A percentile compares a stretch with the other conserved stretches of the same genome.
phyloP scores from a whole-genome alignment of 768 basidiomycete species.

The Pleurotus platypus region DNA sequence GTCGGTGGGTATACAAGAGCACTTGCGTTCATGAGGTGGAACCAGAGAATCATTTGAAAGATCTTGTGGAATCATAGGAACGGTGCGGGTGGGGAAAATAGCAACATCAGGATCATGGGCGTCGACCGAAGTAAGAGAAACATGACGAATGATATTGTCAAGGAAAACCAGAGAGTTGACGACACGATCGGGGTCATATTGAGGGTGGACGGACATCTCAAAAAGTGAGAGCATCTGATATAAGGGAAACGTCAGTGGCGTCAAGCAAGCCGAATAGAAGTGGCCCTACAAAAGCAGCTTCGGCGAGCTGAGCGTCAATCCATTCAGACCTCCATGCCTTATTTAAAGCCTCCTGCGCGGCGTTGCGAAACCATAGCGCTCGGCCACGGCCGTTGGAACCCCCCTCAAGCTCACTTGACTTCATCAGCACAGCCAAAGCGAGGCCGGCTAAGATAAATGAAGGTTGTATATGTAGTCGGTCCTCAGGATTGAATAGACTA shows the following conservation, averaged over 20 bases:
- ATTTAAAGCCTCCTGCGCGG: constrained; percentile 53
- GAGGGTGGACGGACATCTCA: constrained; percentile 71
- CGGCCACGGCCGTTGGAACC: constrained; percentile 49
- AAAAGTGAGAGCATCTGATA: constrained; percentile 70
- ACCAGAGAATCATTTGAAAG: constrained; percentile 9
- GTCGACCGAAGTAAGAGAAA: constrained; percentile 57
- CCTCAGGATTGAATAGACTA: constrained; percentile 47
- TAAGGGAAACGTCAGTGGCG: not conserved
- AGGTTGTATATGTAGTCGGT: constrained; percentile 60
- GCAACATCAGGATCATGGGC: constrained; percentile 49
- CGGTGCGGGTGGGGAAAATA: constrained; percentile 43
- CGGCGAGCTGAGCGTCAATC: constrained; percentile 64
- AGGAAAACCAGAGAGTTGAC: constrained; percentile 50
- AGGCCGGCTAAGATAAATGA: constrained; percentile 65
- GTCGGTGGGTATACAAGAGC: constrained; percentile 42
- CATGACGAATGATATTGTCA: constrained; percentile 59
- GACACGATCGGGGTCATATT: constrained; percentile 53
- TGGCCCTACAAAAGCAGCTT: constrained; percentile 62
- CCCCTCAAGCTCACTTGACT: constrained; percentile 64
- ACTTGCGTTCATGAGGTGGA: constrained; percentile 23
- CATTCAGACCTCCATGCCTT: constrained; percentile 45
- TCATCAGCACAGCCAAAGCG: constrained; percentile 69
- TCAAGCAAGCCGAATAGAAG: not conserved
- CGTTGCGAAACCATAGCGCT: constrained; percentile 54
- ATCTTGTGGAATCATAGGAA: constrained; percentile 39